Evolutionary conservation across 257 asterid species (phyloP).

Genomic region (Solanum lignicaule): DNA sequence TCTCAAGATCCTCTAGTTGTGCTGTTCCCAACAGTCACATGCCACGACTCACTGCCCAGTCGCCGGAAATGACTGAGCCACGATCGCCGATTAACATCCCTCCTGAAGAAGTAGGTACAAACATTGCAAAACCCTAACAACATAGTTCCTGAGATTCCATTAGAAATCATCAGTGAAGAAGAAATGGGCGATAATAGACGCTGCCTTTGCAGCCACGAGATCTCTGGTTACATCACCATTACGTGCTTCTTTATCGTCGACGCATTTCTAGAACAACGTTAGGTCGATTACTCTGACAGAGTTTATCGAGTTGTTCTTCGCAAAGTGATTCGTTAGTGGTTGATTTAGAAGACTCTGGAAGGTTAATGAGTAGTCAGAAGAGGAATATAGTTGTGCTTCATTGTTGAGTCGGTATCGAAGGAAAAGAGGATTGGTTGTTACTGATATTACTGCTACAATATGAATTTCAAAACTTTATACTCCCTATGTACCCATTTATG

Average conservation of each 20-base stretch:
- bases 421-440: slow-evolving; percentile 55
- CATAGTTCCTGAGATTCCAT: slow-evolving; percentile 33
- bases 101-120: neutral
- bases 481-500: neutral
- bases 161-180: slow-evolving; percentile 53
- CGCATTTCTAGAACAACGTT: slow-evolving; percentile 11
- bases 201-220: slow-evolving; percentile 44
- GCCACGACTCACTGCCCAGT: slow-evolving; percentile 13
- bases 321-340: neutral
- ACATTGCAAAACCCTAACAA: neutral
- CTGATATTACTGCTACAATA: slow-evolving; percentile 78
- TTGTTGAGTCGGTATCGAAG: slow-evolving; percentile 53
- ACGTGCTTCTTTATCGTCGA: neutral
- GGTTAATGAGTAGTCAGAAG: slow-evolving; percentile 19
- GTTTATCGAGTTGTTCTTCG: slow-evolving; percentile 31
- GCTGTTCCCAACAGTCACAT: slow-evolving; percentile 22
- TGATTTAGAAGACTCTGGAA: slow-evolving; percentile 61
- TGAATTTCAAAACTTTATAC: neutral
- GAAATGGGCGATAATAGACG: slow-evolving; percentile 75
- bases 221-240: neutral
- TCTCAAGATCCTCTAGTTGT: neutral
- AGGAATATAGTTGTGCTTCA: slow-evolving; percentile 28
- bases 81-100: slow-evolving; percentile 22
- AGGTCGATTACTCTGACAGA: slow-evolving; percentile 46
- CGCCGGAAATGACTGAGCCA: slow-evolving; percentile 31